Percentiles rank a stretch among this genome's conserved stretches.
These are phyloP conservation scores for Luvunga scandens DNA, from an alignment of 345 rosid species.

Conservation along the genomic window DNA sequence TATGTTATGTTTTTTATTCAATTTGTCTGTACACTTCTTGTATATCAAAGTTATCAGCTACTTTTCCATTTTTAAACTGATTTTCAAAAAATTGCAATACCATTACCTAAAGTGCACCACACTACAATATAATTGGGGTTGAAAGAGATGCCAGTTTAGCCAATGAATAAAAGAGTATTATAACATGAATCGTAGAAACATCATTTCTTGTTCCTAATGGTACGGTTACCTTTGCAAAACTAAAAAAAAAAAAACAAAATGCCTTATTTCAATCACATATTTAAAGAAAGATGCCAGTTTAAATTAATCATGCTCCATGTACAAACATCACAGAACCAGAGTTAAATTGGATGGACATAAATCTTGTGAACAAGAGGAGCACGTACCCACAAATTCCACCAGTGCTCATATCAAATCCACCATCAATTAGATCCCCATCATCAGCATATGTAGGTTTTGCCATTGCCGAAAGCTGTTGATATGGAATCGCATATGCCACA, in stretches of 20 bases:
- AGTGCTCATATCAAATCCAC: conserved; percentile 83
- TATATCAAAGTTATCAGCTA: background rate
- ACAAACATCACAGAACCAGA: background rate
- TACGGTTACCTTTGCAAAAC: background rate
- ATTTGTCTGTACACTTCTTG: conserved; percentile 1
- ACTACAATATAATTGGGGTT: too few species aligned
- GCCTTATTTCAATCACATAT: conserved; percentile 1
- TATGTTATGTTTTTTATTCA: background rate
- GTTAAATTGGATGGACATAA: background rate
- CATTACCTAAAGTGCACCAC: too few species aligned
- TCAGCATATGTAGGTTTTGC: conserved; percentile 65
- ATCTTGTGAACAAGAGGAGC: background rate
- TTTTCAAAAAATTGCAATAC: background rate
- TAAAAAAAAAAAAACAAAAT: background rate
- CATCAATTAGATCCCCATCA: conserved; percentile 84
- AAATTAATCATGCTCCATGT: background rate
- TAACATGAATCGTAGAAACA: background rate
- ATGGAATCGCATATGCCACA: conserved; percentile 60
- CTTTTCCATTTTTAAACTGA: background rate
- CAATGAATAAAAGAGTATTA: background rate
- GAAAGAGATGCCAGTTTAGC: background rate
- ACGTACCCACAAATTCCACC: conserved; percentile 91
- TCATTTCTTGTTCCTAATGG: background rate
- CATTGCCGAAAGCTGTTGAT: conserved; percentile 70
- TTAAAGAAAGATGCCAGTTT: background rate